phyloP scores from a whole-genome alignment of 2,329 filamentous ascomycete genomes.

The Bimuria novae-zelandiae region DNA sequence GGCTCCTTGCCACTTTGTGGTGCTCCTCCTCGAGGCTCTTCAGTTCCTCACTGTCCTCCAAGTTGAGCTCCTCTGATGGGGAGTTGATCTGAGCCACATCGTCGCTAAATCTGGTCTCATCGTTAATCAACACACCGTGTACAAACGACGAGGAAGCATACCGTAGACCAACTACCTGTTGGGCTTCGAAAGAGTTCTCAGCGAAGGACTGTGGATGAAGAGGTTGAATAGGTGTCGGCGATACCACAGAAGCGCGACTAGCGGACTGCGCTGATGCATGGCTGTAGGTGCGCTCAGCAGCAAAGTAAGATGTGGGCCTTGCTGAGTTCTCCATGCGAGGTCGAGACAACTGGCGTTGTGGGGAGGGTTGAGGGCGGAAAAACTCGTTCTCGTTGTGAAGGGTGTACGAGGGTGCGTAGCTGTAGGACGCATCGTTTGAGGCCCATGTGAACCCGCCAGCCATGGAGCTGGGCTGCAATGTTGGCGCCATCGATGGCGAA shows the following conservation, averaged over 20 bases:
- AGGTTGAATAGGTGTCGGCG: background rate
- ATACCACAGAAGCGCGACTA: background rate
- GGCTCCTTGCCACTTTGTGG: slow-evolving; percentile 51
- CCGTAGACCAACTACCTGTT: slow-evolving; percentile 1
- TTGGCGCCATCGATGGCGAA: slow-evolving; percentile 12
- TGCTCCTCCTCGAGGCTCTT: slow-evolving; percentile 45
- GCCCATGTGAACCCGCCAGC: background rate
- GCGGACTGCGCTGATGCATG: slow-evolving; percentile 2
- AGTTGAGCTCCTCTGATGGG: slow-evolving; percentile 28
- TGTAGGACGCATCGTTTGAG: background rate
- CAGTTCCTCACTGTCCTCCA: slow-evolving; percentile 33
- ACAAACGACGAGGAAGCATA: background rate
- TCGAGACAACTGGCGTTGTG: slow-evolving; percentile 1
- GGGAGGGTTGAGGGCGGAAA: background rate
- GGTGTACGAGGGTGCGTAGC: background rate
- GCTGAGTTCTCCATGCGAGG: slow-evolving; percentile 1
- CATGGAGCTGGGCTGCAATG: slow-evolving; percentile 1
- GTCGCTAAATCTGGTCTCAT: slow-evolving; percentile 16
- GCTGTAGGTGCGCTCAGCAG: slow-evolving; percentile 2
- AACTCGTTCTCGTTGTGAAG: slow-evolving; percentile 3
- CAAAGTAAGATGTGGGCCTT: slow-evolving; percentile 1
- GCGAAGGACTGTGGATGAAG: slow-evolving; percentile 2
- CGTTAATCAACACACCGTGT: background rate
- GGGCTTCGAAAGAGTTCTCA: background rate
- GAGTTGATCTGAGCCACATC: slow-evolving; percentile 30